Conservation (phyloP, 139 green algal species). For the Auxenochlorella protothecoides region DNA sequence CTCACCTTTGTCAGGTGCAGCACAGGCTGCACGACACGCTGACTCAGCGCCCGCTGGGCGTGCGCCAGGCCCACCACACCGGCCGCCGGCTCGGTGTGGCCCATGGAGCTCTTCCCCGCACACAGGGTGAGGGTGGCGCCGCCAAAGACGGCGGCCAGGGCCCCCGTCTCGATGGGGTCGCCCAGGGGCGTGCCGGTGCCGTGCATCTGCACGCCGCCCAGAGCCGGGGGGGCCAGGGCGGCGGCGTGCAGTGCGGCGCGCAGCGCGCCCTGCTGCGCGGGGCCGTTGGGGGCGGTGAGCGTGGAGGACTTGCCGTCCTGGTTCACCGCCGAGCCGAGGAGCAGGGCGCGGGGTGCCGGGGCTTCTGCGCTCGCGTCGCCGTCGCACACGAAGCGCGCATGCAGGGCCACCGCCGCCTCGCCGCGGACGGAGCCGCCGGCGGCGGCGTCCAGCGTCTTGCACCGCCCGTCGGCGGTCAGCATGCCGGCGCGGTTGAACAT, state of each 20-base stretch:
- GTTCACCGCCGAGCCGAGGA: conserved; percentile 38
- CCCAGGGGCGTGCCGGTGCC: conserved; percentile 63
- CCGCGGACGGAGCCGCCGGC: conserved; percentile 44
- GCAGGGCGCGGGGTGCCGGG: not conserved
- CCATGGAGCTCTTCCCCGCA: conserved; percentile 37
- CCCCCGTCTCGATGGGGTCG: conserved; percentile 79
- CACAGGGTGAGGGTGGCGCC: conserved; percentile 20
- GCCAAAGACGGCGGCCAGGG: conserved; percentile 27
- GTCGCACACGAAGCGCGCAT: not conserved
- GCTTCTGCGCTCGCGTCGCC: conserved; percentile 2
- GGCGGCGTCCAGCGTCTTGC: conserved; percentile 33
- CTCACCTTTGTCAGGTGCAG: conserved; percentile 12
- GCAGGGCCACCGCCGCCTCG: conserved; percentile 31
- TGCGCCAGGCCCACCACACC: conserved; percentile 27
- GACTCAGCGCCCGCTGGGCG: conserved; percentile 4
- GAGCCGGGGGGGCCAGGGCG: conserved; percentile 6
- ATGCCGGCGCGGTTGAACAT: conserved; percentile 41
- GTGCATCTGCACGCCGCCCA: conserved; percentile 41
- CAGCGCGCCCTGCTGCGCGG: conserved; percentile 37
- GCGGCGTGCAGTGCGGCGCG: conserved; percentile 11
- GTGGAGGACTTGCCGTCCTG: conserved; percentile 49
- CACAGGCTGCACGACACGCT: not conserved
- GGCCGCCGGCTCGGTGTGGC: conserved; percentile 41
- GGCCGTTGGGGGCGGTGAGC: conserved; percentile 50
- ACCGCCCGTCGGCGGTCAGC: conserved; percentile 36